Conservation (phyloP, 2,329 filamentous ascomycete species). For the Sporothrix brasiliensis region DNA sequence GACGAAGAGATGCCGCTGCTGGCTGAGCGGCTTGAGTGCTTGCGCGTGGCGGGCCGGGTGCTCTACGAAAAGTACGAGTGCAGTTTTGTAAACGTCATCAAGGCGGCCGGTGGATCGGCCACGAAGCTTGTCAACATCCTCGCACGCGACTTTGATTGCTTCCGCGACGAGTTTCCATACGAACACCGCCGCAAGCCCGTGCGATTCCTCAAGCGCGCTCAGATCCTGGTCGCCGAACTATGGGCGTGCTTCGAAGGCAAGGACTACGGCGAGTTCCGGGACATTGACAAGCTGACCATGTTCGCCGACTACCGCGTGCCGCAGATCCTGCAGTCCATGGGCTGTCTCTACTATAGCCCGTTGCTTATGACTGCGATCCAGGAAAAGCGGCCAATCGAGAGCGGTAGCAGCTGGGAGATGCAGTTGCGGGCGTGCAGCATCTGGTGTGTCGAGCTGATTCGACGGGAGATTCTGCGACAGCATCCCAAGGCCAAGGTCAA, state of each 20-base stretch:
- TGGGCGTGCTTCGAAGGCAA: conserved; percentile 94
- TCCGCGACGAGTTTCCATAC: conserved; percentile 78
- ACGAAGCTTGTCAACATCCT: conserved; percentile 84
- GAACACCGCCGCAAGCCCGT: conserved; percentile 70
- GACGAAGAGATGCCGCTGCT: conserved; percentile 86
- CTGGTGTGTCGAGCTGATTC: conserved; percentile 91
- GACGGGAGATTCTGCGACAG: conserved; percentile 72
- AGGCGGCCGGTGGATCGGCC: conserved; percentile 75
- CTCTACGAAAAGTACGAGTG: conserved; percentile 79
- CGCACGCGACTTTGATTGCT: conserved; percentile 79
- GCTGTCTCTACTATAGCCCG: conserved; percentile 83
- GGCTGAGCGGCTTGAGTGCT: conserved; percentile 72
- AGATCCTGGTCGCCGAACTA: conserved; percentile 92
- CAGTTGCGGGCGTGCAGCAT: conserved; percentile 91
- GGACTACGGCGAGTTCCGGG: conserved; percentile 76
- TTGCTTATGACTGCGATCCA: conserved; percentile 72
- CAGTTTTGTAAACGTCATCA: conserved; percentile 72
- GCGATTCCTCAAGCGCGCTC: conserved; percentile 87
- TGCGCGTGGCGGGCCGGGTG: conserved; percentile 80
- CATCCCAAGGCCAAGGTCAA: conserved; percentile 76
- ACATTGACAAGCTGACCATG: conserved; percentile 96
- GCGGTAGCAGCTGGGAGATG: conserved; percentile 77
- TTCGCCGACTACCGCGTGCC: conserved; percentile 98
- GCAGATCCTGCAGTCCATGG: conserved; percentile 83
- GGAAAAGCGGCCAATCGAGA: conserved; percentile 64